A percentile compares a stretch with the other conserved stretches of the same genome.
phyloP scores from a whole-genome alignment of 768 basidiomycete genomes.

The Leccinum rimulosum region DNA sequence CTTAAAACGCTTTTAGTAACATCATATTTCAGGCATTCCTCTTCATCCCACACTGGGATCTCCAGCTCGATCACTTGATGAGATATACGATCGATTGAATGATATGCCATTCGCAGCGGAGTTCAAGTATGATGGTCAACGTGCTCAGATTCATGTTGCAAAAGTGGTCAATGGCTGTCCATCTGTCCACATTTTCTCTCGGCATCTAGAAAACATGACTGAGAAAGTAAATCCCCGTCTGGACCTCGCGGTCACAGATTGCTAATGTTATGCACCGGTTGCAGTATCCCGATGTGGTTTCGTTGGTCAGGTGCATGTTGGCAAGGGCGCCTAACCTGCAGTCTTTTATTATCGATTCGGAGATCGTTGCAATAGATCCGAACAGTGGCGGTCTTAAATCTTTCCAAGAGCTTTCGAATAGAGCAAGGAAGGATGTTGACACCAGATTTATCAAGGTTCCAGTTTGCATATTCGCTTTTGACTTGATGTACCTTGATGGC shows the following conservation, averaged over 20 bases:
- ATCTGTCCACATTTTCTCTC: constrained; percentile 71
- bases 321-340: constrained; percentile 37
- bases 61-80: constrained; percentile 78
- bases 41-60: constrained; percentile 85
- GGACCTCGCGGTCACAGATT: not conserved
- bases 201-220: constrained; percentile 92
- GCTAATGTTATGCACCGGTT: constrained; percentile 14
- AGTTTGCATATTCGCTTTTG: constrained; percentile 86
- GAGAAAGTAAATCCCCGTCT: constrained; percentile 53
- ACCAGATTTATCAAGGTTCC: constrained; percentile 70
- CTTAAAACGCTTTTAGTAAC: constrained; percentile 12
- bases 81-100: constrained; percentile 73
- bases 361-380: constrained; percentile 81
- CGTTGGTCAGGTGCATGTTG: constrained; percentile 54
- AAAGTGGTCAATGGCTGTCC: constrained; percentile 25
- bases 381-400: constrained; percentile 60
- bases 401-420: constrained; percentile 85
- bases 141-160: constrained; percentile 73
- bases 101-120: constrained; percentile 76
- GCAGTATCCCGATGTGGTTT: constrained; percentile 81
- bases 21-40: constrained; percentile 59
- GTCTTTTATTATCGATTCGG: constrained; percentile 82
- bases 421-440: constrained; percentile 80
- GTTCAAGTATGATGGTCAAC: constrained; percentile 89
- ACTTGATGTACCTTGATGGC: constrained; percentile 83